Base-by-base conservation (phyloP, 805 yeast genomes). In the Priceomyces melissophilus region DNA sequence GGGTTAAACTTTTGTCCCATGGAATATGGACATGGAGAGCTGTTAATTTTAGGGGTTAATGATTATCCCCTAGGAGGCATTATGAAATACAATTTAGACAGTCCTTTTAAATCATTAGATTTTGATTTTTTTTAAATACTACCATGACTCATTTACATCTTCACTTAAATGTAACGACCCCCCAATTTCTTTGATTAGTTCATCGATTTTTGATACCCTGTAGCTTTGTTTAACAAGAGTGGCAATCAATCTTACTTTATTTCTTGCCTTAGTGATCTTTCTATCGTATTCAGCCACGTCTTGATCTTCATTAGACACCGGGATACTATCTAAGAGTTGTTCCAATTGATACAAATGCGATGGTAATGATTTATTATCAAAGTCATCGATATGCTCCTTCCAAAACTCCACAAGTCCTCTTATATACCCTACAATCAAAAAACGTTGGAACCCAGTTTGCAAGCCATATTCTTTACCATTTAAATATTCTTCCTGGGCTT, bases 381-480 rank as follows among this genome's bases (percentile, higher is more conserved):
- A 60, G 41, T 44, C 12, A 41, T 32, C 43, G 2, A 52, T 17
- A 23, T 56, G 42, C 7, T 37, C 28, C 13, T 54, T 60, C 71
- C 81, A 62, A 6, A 61, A 55, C 11, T 62, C 60, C 14, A 76
- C 55, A 31, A 82, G 52, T 12, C 84, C 81, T 41, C 71, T 57
- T 30, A 84, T 69, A 41, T 85, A 81, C 0, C 97, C 97, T 1
- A 89, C 56, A 0, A 86, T 55, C 2, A 87, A 49, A 51, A 77
- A 82, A 43, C 86, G 63, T 58, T 84, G 93, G 52, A 79, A 84
- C 0, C 87, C 88, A 0, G 85, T 81, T 55, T 84, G 93, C 32
- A 81, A 71, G 0, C 98, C 98, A 49, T 80, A 82, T 54, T 87
- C 88, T 54, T 82, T 84, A 1, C 96, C 97, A 56, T 89, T 96